Percentiles rank a stretch among this genome's conserved stretches.
Evolutionary conservation across 2,329 filamentous ascomycete species (phyloP).

Genomic region (Aureobasidium uvarum): DNA sequence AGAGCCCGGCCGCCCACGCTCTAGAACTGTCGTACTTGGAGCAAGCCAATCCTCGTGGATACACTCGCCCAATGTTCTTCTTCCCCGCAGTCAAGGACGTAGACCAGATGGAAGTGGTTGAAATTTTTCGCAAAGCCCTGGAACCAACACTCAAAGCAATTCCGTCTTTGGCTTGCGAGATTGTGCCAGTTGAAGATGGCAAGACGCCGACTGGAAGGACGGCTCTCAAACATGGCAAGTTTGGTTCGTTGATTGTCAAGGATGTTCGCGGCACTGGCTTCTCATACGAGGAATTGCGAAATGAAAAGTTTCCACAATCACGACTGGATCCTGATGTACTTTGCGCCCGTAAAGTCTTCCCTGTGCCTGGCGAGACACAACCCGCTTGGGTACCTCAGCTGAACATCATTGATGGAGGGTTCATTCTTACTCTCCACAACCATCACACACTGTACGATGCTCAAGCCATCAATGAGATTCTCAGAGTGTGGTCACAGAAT

Average conservation of each 20-base stretch:
- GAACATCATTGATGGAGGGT: constrained; percentile 4
- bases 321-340: not conserved
- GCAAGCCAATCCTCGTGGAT: constrained; percentile 15
- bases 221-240: not conserved
- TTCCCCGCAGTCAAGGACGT: not conserved
- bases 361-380: not conserved
- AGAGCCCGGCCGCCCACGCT: not conserved
- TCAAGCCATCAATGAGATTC: constrained; percentile 15
- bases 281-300: not conserved
- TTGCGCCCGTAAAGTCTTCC: not conserved
- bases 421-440: not conserved
- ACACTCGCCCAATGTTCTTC: constrained; percentile 3
- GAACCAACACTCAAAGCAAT: constrained; percentile 6
- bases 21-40: not conserved
- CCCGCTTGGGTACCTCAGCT: not conserved
- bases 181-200: not conserved
- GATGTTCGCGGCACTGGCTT: not conserved
- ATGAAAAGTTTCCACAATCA: constrained; percentile 14
- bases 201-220: not conserved
- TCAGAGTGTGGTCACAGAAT: constrained; percentile 9
- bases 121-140: constrained; percentile 3
- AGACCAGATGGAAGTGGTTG: not conserved
- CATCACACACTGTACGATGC: constrained; percentile 8
- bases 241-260: not conserved
- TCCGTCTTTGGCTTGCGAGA: constrained; percentile 3